phyloP scores from a whole-genome alignment of 768 basidiomycete species.

The Suillus fuscotomentosus region DNA sequence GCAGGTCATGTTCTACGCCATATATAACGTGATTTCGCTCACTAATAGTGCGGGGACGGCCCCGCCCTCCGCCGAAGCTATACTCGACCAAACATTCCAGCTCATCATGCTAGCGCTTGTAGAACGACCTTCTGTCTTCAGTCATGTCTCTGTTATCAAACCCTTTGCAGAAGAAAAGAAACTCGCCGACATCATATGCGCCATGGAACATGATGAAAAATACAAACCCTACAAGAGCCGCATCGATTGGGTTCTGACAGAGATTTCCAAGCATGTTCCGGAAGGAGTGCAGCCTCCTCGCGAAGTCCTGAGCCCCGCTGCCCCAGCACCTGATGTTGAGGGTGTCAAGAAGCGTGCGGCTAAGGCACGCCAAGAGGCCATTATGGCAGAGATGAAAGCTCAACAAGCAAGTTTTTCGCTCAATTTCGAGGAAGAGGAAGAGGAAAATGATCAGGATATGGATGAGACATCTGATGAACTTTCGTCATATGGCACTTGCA shows the following conservation, averaged over 20 bases:
- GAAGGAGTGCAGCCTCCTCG: conserved; percentile 55
- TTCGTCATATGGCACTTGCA: conserved; percentile 85
- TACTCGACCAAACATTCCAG: conserved; percentile 86
- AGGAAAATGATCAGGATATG: conserved; percentile 54
- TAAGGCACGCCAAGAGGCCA: conserved; percentile 86
- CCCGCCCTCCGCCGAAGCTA: conserved; percentile 81
- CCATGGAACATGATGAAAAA: conserved; percentile 74
- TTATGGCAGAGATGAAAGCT: conserved; percentile 95
- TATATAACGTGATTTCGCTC: conserved; percentile 69
- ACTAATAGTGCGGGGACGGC: conserved; percentile 59
- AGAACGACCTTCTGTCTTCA: conserved; percentile 65
- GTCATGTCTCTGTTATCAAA: conserved; percentile 51
- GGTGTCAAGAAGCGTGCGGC: conserved; percentile 82
- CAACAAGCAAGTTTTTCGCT: conserved; percentile 86
- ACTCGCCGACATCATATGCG: conserved; percentile 70
- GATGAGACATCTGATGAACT: conserved; percentile 44
- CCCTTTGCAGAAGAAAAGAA: conserved; percentile 59
- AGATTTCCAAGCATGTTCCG: conserved; percentile 55
- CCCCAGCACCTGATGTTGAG: conserved; percentile 47
- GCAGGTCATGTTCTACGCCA: conserved; percentile 81
- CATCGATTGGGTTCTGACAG: conserved; percentile 70
- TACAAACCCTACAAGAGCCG: conserved; percentile 72
- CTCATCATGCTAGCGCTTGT: conserved; percentile 82
- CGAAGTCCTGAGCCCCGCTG: conserved; percentile 36
- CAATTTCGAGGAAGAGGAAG: conserved; percentile 76